Evolutionary conservation across 2,329 filamentous ascomycete species (phyloP).

Genomic region (Pseudogymnoascus verrucosus): DNA sequence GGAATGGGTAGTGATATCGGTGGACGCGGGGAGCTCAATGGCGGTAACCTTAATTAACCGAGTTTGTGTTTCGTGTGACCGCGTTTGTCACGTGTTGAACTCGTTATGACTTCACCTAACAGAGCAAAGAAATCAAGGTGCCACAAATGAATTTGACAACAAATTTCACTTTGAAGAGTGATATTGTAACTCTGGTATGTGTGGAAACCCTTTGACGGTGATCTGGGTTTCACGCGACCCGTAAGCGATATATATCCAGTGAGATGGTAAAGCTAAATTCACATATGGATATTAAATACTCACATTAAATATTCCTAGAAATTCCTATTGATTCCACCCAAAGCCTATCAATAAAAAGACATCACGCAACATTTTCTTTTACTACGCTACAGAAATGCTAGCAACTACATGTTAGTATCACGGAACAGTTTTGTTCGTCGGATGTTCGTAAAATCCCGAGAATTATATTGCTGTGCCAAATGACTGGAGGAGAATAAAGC

Average conservation of each 20-base stretch:
- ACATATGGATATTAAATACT: neutral
- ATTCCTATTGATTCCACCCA: neutral
- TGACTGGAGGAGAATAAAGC: conserved; percentile 6
- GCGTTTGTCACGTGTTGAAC: conserved; percentile 5
- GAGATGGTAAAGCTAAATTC: neutral
- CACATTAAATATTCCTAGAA: no score
- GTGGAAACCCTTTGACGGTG: no score
- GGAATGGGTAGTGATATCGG: conserved; percentile 13
- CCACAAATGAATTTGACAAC: neutral
- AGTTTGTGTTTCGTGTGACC: conserved; percentile 9
- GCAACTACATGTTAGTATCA: neutral
- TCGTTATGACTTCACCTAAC: neutral
- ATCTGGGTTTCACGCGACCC: neutral
- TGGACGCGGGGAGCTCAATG: conserved; percentile 13
- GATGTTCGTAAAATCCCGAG: neutral
- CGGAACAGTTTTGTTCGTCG: neutral
- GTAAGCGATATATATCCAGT: neutral
- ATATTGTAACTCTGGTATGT: neutral
- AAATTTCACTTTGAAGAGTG: neutral
- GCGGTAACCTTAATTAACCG: conserved; percentile 5
- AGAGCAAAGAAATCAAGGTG: neutral
- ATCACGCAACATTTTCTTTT: neutral
- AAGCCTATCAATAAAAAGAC: neutral
- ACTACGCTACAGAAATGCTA: neutral
- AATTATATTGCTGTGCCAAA: conserved; percentile 7